These are phyloP conservation scores for Komagataella pastoris DNA, from an alignment of 805 yeast species.

Conservation along the genomic window DNA sequence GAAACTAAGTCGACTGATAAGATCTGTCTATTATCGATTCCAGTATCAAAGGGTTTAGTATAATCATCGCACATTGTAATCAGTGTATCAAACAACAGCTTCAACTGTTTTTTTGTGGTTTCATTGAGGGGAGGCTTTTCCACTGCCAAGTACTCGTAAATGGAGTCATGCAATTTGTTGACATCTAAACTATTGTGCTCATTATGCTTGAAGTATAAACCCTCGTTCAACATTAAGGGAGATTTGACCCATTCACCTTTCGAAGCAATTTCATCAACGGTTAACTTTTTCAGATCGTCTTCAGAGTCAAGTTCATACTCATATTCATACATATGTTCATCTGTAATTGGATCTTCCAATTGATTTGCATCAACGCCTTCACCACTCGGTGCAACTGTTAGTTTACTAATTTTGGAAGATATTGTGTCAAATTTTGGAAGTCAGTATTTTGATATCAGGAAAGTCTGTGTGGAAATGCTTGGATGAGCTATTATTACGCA, in stretches of 20 bases:
- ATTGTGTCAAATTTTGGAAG: not conserved
- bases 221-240: not conserved
- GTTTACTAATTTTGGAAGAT: not conserved
- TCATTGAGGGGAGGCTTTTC: not conserved
- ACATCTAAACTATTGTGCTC: not conserved
- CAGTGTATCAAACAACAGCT: slow-evolving; percentile 12
- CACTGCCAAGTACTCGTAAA: not conserved
- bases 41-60: slow-evolving; percentile 57
- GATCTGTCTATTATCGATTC: slow-evolving; percentile 27
- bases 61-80: slow-evolving; percentile 42
- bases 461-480: not conserved
- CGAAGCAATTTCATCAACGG: not conserved
- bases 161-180: not conserved
- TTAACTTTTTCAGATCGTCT: not conserved
- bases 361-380: not conserved
- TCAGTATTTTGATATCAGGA: not conserved
- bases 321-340: not conserved
- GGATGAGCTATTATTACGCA: not conserved
- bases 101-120: not conserved
- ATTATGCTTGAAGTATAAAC: not conserved
- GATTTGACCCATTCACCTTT: not conserved
- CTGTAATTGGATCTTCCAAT: not conserved
- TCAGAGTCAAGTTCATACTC: not conserved
- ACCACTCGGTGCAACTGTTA: not conserved
- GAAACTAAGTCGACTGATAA: slow-evolving; percentile 45